Base-by-base conservation (phyloP, 306 rosid genomes). In the Dryas alaskensis region DNA sequence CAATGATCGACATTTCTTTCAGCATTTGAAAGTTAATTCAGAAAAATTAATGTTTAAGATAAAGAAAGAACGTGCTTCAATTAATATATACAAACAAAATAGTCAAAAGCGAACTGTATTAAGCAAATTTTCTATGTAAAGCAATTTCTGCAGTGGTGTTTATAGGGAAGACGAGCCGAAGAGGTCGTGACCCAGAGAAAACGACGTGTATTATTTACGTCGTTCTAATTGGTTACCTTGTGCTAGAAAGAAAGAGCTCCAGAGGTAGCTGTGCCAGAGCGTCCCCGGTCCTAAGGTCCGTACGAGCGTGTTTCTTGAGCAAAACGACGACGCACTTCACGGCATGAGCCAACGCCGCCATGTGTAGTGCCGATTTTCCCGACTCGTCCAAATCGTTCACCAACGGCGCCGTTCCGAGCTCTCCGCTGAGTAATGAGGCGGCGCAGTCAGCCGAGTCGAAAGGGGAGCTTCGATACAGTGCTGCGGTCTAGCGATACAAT, bases 381-480 rank as follows among this genome's bases (percentile, higher is more conserved):
- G 19, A 19, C 19, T 19, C 19, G 19, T 19, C 19, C 10, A 70
- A 10, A 72, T 84, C 80, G 68, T 84, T 80, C 60, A 77, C 72
- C 8, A 73, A 12, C 25, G 87, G 84, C 40, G 77, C 49, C 37
- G 64, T 19, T 12, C 82, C 84, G 10, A 84, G 50, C 46, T 77
- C 84, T 25, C 87, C 87, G 59, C 31, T 31, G 58, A 84, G 70
- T n/a, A 84, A 31, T 19, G 80, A 78, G 3, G 79, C 2, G 17
- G 82, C 84, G 70, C 84, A 84, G 5, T 76, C 80, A 13, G 44
- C 73, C 3, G 87, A 80, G 78, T 84, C 84, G 53, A 70, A 80
- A 49, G 69, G 80, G 84, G n/a, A 84, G 69, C 72, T 77, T 84
- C 46, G 80, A 42, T 3, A 64, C 73, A 13, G 73, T 61, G 58